These are phyloP conservation scores for Cicer yamashitae DNA, from an alignment of 306 rosid genomes.

Conservation along the genomic window DNA sequence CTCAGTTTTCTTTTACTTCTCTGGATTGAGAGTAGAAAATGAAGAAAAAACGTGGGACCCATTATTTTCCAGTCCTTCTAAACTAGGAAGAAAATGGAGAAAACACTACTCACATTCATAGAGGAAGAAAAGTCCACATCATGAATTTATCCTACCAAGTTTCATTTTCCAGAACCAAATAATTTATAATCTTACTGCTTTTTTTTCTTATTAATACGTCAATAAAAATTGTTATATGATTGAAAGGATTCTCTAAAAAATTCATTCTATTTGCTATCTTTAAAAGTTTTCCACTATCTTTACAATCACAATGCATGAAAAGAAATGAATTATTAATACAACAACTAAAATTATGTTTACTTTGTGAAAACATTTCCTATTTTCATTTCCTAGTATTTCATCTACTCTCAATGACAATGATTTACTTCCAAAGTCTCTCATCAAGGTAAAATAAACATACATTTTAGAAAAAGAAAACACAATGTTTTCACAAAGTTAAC, in stretches of 20 bases:
- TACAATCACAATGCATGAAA: slow-evolving; percentile 29
- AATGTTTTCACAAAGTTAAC: no score
- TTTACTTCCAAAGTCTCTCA: no score
- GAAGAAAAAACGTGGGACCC: background rate
- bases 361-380: no score
- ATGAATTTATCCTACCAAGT: background rate
- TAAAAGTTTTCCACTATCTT: background rate
- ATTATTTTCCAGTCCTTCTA: slow-evolving; percentile 11
- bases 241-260: background rate
- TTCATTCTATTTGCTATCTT: background rate
- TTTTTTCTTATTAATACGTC: background rate
- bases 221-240: background rate
- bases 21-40: slow-evolving; percentile 17
- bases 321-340: background rate
- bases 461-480: no score
- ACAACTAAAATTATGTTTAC: background rate
- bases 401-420: no score
- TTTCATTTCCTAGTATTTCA: no score
- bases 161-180: slow-evolving; percentile 33
- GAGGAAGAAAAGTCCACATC: background rate
- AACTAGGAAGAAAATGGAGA: slow-evolving; percentile 24
- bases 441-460: no score
- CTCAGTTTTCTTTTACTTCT: slow-evolving; percentile 1
- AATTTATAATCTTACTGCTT: slow-evolving; percentile 15
- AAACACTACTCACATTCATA: background rate